Percentiles rank a stretch among this genome's conserved stretches.
phyloP scores from a whole-genome alignment of 2,329 filamentous ascomycete genomes.

The Pseudogymnoascus sp. region DNA sequence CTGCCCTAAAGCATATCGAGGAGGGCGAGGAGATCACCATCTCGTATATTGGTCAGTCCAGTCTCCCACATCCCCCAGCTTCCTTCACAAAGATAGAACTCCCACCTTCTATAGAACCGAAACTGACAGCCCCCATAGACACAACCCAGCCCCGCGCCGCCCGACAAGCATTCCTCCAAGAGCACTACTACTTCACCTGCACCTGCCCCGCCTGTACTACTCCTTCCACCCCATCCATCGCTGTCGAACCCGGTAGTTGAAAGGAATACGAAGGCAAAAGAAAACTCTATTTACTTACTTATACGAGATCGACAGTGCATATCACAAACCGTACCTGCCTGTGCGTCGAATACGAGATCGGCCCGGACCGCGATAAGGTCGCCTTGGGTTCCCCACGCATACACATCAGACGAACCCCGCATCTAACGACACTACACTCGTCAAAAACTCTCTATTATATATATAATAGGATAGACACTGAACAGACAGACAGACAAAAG shows the following conservation, averaged over 20 bases:
- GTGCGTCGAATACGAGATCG: background rate
- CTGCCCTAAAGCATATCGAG: background rate
- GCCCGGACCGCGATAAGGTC: background rate
- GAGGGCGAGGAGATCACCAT: conserved; percentile 8
- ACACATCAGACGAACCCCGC: background rate
- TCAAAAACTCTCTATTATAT: background rate
- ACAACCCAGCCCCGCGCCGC: conserved; percentile 27
- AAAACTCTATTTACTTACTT: background rate
- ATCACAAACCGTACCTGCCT: background rate
- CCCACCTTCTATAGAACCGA: background rate
- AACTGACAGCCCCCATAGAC: conserved; percentile 24
- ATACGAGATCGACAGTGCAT: background rate
- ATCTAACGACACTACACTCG: background rate
- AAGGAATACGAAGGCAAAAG: background rate
- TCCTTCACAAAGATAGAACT: background rate
- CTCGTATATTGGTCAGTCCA: conserved; percentile 9
- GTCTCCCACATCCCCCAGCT: background rate
- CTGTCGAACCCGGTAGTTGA: conserved; percentile 1
- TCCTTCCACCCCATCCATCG: background rate
- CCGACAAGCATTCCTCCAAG: conserved; percentile 27
- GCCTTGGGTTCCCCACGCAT: background rate
- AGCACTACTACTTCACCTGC: conserved; percentile 36
- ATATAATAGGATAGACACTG: background rate
- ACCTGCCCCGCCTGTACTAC: conserved; percentile 31
- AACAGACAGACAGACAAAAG: background rate